phyloP scores from a whole-genome alignment of 2,329 filamentous ascomycete species.

The Fusarium sp. region DNA sequence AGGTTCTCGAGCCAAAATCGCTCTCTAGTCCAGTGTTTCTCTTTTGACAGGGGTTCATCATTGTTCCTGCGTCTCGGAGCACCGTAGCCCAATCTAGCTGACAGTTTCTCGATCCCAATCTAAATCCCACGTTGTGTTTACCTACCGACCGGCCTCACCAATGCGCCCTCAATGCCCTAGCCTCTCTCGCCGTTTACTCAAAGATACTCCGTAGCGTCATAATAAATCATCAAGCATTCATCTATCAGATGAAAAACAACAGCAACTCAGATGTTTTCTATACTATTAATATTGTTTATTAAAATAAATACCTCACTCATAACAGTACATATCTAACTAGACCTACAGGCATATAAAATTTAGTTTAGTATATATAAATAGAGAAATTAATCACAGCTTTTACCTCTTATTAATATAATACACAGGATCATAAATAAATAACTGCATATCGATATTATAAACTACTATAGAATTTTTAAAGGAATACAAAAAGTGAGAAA shows the following conservation, averaged over 20 bases:
- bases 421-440: neutral
- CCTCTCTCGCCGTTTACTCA: too few relatives aligned
- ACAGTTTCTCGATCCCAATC: neutral
- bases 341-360: too few relatives aligned
- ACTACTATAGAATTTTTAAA: neutral
- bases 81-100: conserved; percentile 3
- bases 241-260: too few relatives aligned
- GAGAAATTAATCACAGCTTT: too few relatives aligned
- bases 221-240: too few relatives aligned
- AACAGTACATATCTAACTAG: too few relatives aligned
- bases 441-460: too few relatives aligned
- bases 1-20: conserved; percentile 11
- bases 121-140: neutral
- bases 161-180: conserved; percentile 2
- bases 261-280: too few relatives aligned
- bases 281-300: too few relatives aligned
- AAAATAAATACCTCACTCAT: too few relatives aligned
- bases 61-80: conserved; percentile 3
- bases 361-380: too few relatives aligned
- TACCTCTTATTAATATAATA: neutral
- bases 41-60: conserved; percentile 28
- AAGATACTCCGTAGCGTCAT: too few relatives aligned
- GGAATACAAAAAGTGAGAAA: conserved; percentile 24
- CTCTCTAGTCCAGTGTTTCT: conserved; percentile 4
- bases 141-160: conserved; percentile 1